phyloP scores from a whole-genome alignment of 2,329 filamentous ascomycete species.

The Talaromyces marneffei region DNA sequence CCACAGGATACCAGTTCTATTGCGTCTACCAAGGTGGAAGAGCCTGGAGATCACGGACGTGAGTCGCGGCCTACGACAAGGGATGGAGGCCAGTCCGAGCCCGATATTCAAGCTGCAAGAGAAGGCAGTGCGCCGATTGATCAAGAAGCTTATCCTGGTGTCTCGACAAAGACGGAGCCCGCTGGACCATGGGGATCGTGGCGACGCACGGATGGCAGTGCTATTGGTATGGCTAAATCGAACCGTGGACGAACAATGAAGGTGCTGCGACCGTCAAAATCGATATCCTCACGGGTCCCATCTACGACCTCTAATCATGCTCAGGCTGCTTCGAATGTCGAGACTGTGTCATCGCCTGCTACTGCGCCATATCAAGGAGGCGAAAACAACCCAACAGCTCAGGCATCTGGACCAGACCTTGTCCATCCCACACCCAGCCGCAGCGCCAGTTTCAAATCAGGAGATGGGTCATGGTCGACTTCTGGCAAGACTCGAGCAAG shows the following conservation, averaged over 20 bases:
- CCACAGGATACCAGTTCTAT: conserved; percentile 21
- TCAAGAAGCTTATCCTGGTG: conserved; percentile 4
- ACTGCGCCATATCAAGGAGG: conserved; percentile 5
- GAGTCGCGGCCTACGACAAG: conserved; percentile 18
- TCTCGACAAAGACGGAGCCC: conserved; percentile 31
- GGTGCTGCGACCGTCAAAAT: conserved; percentile 73
- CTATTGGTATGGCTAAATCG: conserved; percentile 54
- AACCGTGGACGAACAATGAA: conserved; percentile 70
- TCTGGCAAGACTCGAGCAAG: conserved; percentile 50
- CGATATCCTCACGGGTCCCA: conserved; percentile 30
- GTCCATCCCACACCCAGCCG: conserved; percentile 17
- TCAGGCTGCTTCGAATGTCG: conserved; percentile 6
- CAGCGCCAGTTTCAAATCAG: conserved; percentile 18
- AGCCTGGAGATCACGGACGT: conserved; percentile 17
- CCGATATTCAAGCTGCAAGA: conserved; percentile 16
- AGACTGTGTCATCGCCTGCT: conserved; percentile 14
- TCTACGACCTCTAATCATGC: conserved; percentile 3
- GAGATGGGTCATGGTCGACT: conserved; percentile 26
- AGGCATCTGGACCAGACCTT: conserved; percentile 10
- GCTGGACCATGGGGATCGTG: conserved; percentile 65
- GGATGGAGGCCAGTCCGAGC: conserved; percentile 12
- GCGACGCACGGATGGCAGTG: conserved; percentile 46
- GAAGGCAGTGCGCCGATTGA: conserved; percentile 17
- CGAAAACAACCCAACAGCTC: neutral
- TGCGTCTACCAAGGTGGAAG: conserved; percentile 14